A percentile compares a stretch with the other conserved stretches of the same genome.
Conservation (phyloP, 371 early-diverging fungal species). For the Actinomortierella ambigua region DNA sequence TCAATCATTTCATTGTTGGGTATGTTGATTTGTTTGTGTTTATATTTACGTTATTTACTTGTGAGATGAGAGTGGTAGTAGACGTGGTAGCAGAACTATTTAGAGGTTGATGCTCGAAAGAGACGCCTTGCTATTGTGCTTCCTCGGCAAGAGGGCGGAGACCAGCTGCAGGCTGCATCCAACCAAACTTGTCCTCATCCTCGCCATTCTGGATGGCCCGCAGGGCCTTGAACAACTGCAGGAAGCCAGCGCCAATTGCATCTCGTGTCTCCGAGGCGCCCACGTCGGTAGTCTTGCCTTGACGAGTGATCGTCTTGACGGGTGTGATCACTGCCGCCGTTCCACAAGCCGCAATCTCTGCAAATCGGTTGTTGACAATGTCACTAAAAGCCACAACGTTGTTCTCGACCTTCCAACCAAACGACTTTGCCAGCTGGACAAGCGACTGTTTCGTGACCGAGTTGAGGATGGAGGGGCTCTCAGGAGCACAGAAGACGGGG, state of each 20-base stretch:
- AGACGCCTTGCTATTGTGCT: too few relatives aligned
- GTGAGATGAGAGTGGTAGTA: too few relatives aligned
- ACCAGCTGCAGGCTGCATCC: constrained; percentile 80
- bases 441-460: constrained; percentile 78
- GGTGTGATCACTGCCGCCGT: constrained; percentile 85
- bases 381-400: constrained; percentile 63
- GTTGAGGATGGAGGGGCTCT: constrained; percentile 64
- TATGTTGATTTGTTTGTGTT: too few relatives aligned
- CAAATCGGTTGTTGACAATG: constrained; percentile 63
- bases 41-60: too few relatives aligned
- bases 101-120: too few relatives aligned
- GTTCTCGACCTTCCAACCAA: constrained; percentile 75
- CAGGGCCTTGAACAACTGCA: constrained; percentile 61
- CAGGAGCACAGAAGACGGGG: constrained; percentile 76
- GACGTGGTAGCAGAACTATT: too few relatives aligned
- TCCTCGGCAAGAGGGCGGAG: constrained; percentile 47
- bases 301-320: constrained; percentile 70
- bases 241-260: constrained; percentile 62
- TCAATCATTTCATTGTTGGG: too few relatives aligned
- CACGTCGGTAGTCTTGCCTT: constrained; percentile 48
- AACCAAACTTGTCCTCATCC: constrained; percentile 62
- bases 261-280: constrained; percentile 49
- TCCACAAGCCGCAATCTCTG: constrained; percentile 78
- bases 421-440: constrained; percentile 63
- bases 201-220: constrained; percentile 74